phyloP scores from a whole-genome alignment of 2,329 filamentous ascomycete species.

The Alternaria alternata region DNA sequence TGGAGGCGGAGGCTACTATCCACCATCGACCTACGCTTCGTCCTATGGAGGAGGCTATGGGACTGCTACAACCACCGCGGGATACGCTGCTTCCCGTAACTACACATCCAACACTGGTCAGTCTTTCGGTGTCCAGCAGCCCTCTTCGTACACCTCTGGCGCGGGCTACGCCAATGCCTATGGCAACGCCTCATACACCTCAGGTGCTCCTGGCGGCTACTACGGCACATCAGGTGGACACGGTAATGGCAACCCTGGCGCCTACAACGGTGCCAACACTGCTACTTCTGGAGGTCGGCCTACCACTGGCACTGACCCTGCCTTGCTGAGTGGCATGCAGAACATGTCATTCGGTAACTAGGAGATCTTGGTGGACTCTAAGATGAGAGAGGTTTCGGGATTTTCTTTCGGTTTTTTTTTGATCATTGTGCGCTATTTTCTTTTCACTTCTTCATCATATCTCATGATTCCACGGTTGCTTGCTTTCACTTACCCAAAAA shows the following conservation, averaged over 20 bases:
- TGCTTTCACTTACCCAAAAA: background rate
- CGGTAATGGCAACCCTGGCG: constrained; percentile 16
- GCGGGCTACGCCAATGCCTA: constrained; percentile 9
- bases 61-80: constrained; percentile 22
- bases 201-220: constrained; percentile 12
- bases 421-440: constrained; percentile 5
- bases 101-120: constrained; percentile 26
- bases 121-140: constrained; percentile 17
- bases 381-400: background rate
- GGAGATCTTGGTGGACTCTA: background rate
- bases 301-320: constrained; percentile 23
- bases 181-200: background rate
- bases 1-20: constrained; percentile 40
- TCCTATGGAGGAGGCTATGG: constrained; percentile 34
- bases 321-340: constrained; percentile 32
- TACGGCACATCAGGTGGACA: constrained; percentile 8
- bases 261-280: constrained; percentile 14
- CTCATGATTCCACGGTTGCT: constrained; percentile 6
- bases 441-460: constrained; percentile 10
- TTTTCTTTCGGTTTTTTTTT: constrained; percentile 2
- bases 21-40: constrained; percentile 34
- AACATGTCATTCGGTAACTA: constrained; percentile 33
- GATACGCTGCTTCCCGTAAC: constrained; percentile 20
- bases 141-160: constrained; percentile 15
- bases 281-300: constrained; percentile 16